These are phyloP conservation scores for Lophiotrema nucula DNA, from an alignment of 495 filamentous ascomycete genomes.

Conservation along the genomic window DNA sequence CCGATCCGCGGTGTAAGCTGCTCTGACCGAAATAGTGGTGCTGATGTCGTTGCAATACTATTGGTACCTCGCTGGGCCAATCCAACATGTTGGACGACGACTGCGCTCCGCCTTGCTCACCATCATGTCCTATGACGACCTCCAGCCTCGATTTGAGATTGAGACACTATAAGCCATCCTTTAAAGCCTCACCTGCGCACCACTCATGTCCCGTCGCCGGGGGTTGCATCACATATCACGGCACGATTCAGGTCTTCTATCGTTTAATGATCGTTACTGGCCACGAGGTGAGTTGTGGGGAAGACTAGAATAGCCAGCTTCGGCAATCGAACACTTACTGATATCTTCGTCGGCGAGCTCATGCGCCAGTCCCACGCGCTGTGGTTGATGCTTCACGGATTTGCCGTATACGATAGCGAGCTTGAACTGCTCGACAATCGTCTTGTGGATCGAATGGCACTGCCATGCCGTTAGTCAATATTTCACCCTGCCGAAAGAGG, in stretches of 20 bases:
- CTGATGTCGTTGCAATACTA: conserved; percentile 28
- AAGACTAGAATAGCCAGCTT: not conserved
- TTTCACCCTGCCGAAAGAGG: not conserved
- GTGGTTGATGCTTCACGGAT: conserved; percentile 97
- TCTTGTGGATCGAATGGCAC: conserved; percentile 97
- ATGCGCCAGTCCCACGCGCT: conserved; percentile 87
- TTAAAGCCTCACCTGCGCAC: conserved; percentile 23
- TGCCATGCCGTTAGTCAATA: conserved; percentile 45
- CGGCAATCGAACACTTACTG: conserved; percentile 58
- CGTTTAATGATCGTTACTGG: conserved; percentile 93
- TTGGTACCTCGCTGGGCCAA: conserved; percentile 26
- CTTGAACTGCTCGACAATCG: conserved; percentile 94
- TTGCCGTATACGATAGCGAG: conserved; percentile 93
- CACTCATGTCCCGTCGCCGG: conserved; percentile 23
- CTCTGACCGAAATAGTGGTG: conserved; percentile 25
- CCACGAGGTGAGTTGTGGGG: conserved; percentile 41
- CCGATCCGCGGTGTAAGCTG: conserved; percentile 29
- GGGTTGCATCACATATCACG: no score
- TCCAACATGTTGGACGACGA: conserved; percentile 18
- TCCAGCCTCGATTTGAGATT: conserved; percentile 23
- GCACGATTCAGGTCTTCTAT: conserved; percentile 58
- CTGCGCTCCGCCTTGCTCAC: conserved; percentile 21
- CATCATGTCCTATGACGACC: conserved; percentile 18
- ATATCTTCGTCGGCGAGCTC: conserved; percentile 97
- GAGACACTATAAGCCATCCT: conserved; percentile 35